Conservation (phyloP, 352 stramenopile species). For the Globisporangium nodosum region DNA sequence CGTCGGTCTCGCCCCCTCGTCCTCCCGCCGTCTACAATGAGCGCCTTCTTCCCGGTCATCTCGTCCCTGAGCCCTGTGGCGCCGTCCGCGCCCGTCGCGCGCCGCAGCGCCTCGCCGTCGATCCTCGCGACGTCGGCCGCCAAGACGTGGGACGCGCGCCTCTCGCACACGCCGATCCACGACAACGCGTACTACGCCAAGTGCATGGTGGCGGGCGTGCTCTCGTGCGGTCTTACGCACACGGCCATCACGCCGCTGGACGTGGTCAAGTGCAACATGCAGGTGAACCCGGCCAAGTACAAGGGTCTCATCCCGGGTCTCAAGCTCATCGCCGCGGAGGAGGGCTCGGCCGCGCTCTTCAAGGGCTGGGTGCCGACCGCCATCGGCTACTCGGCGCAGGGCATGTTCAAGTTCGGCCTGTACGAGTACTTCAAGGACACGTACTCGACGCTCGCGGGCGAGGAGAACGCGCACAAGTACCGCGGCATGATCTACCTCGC, state of each 20-base stretch:
- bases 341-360: constrained; percentile 76
- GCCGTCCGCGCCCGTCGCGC: constrained; percentile 26
- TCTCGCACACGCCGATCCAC: constrained; percentile 77
- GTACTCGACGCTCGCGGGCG: constrained; percentile 87
- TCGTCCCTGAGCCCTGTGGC: constrained; percentile 57
- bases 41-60: constrained; percentile 76
- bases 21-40: constrained; percentile 28
- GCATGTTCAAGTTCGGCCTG: constrained; percentile 92
- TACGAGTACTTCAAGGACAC: constrained; percentile 96
- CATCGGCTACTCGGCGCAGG: constrained; percentile 89
- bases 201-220: constrained; percentile 91
- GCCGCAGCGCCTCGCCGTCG: constrained; percentile 27
- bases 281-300: constrained; percentile 89
- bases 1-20: constrained; percentile 38
- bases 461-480: constrained; percentile 93
- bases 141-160: constrained; percentile 72
- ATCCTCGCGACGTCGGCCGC: constrained; percentile 70
- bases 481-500: constrained; percentile 89
- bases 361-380: constrained; percentile 91
- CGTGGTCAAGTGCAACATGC: constrained; percentile 95
- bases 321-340: constrained; percentile 84
- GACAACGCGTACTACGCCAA: constrained; percentile 92
- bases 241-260: constrained; percentile 91
- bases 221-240: constrained; percentile 92
- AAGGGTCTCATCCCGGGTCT: constrained; percentile 68